These are phyloP conservation scores for Eucalyptus sp. DNA, from an alignment of 345 rosid genomes.

Conservation along the genomic window DNA sequence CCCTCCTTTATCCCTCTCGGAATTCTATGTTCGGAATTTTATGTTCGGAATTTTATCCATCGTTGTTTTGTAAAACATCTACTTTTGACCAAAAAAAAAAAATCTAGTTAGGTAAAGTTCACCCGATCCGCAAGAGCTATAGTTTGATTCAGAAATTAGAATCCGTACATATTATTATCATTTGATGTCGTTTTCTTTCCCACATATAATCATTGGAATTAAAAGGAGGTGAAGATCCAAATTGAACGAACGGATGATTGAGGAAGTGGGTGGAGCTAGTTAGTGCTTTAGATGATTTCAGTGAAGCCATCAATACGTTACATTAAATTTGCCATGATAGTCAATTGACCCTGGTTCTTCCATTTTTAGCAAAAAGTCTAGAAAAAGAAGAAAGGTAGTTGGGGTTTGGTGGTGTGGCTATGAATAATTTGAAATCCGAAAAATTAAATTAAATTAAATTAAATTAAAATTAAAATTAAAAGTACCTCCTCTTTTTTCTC, in stretches of 20 bases:
- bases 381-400: background rate
- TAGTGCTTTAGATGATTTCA: background rate
- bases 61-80: too few species aligned
- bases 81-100: too few species aligned
- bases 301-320: background rate
- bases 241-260: background rate
- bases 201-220: background rate
- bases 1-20: too few species aligned
- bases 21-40: too few species aligned
- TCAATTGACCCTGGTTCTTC: background rate
- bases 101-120: background rate
- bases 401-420: background rate
- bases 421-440: background rate
- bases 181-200: background rate
- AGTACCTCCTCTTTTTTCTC: conserved; percentile 53
- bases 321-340: background rate
- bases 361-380: background rate
- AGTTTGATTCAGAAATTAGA: background rate
- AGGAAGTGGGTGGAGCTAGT: background rate
- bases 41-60: too few species aligned
- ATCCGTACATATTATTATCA: background rate
- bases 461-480: background rate
- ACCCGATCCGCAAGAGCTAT: background rate
- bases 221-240: background rate
- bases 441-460: background rate